These are phyloP conservation scores for Aspergillus sergii DNA, from an alignment of 2,329 filamentous ascomycete species.

Conservation along the genomic window DNA sequence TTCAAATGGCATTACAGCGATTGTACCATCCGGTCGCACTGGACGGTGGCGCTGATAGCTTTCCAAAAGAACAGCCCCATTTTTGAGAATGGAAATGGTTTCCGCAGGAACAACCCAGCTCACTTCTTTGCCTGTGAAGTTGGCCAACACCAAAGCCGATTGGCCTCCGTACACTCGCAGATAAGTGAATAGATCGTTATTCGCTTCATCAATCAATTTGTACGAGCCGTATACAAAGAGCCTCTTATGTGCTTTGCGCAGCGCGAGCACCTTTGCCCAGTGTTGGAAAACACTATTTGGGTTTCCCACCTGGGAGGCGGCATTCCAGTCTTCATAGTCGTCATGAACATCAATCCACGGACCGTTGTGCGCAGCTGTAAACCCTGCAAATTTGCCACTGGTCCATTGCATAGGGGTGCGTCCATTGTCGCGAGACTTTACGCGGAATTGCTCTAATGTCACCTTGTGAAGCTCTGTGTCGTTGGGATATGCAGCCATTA, in stretches of 20 bases:
- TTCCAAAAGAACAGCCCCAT: neutral
- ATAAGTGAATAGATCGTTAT: neutral
- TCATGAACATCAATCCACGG: slow-evolving; percentile 74
- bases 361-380: slow-evolving; percentile 55
- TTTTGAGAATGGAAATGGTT: neutral
- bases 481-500: neutral
- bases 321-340: slow-evolving; percentile 64
- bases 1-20: neutral
- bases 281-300: neutral
- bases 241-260: neutral
- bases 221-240: neutral
- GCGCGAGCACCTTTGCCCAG: neutral
- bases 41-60: neutral
- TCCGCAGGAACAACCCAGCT: neutral
- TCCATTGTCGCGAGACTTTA: slow-evolving; percentile 64
- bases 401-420: slow-evolving; percentile 72
- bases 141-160: neutral
- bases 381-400: slow-evolving; percentile 57
- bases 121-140: neutral
- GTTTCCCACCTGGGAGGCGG: slow-evolving; percentile 30
- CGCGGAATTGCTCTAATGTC: slow-evolving; percentile 59
- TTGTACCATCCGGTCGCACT: neutral
- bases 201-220: neutral
- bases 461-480: slow-evolving; percentile 35
- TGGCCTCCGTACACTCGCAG: neutral